A percentile compares a stretch with the other conserved stretches of the same genome.
phyloP scores from a whole-genome alignment of 176 grass and related monocot genomes.

The Carex cristatella region DNA sequence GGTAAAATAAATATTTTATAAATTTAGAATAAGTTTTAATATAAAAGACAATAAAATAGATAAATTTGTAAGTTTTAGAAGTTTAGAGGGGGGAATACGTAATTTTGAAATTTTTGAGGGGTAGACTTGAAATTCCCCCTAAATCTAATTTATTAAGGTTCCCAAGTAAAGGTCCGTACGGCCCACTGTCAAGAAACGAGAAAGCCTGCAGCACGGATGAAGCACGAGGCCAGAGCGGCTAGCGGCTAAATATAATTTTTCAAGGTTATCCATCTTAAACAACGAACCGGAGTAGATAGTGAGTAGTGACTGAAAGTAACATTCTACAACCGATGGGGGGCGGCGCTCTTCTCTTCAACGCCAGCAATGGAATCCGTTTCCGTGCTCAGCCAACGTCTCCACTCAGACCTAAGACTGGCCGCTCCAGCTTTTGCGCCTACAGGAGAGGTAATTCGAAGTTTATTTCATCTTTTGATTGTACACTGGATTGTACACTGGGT shows the following conservation, averaged over 20 bases:
- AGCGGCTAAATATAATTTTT: background rate
- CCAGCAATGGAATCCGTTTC: background rate
- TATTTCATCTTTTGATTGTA: background rate
- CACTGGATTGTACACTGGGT: too few species aligned
- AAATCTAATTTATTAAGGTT: background rate
- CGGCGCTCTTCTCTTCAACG: background rate
- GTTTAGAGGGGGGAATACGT: too few species aligned
- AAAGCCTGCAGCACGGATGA: background rate
- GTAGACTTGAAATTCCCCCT: too few species aligned
- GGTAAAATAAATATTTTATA: too few species aligned
- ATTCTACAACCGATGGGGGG: background rate
- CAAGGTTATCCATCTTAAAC: background rate
- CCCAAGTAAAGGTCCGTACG: background rate
- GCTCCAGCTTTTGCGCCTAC: background rate
- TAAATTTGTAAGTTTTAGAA: too few species aligned
- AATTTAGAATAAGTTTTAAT: too few species aligned
- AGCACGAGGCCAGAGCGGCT: background rate
- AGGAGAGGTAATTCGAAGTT: background rate
- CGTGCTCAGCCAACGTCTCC: background rate
- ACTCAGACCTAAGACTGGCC: background rate
- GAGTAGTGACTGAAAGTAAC: background rate
- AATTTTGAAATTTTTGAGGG: too few species aligned
- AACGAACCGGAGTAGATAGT: background rate
- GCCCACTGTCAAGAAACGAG: background rate
- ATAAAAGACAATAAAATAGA: too few species aligned